Percentiles rank a stretch among this genome's conserved stretches.
phyloP scores from a whole-genome alignment of 176 grass and related monocot species.

The Zoysia japonica region DNA sequence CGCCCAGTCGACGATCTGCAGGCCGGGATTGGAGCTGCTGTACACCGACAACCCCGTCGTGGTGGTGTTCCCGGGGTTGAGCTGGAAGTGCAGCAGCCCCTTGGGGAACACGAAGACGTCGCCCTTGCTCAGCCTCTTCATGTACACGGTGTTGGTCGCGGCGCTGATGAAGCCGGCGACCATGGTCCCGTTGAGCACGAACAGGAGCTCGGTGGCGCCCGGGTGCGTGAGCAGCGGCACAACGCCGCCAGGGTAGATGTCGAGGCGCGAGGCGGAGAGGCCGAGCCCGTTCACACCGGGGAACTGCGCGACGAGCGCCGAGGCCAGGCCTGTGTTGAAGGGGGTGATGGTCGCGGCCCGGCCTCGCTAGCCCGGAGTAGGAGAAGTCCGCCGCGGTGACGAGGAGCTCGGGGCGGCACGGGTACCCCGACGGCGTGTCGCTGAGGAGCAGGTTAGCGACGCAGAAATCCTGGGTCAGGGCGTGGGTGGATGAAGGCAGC shows the following conservation, averaged over 20 bases:
- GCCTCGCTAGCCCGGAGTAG: conserved; percentile 27
- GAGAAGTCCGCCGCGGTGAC: conserved; percentile 52
- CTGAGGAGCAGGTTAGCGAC: conserved; percentile 33
- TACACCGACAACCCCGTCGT: conserved; percentile 38
- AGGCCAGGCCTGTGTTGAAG: conserved; percentile 41
- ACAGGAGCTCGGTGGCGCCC: conserved; percentile 43
- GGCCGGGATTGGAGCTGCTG: conserved; percentile 56
- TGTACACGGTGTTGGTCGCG: conserved; percentile 27
- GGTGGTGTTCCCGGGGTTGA: conserved; percentile 30
- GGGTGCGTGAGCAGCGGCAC: conserved; percentile 55
- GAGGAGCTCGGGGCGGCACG: conserved; percentile 31
- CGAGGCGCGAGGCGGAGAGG: conserved; percentile 54
- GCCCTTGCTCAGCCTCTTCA: conserved; percentile 37
- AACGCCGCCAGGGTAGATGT: conserved; percentile 40
- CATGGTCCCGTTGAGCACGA: conserved; percentile 39
- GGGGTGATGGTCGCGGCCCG: conserved; percentile 38
- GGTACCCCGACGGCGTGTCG: conserved; percentile 47
- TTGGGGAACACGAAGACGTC: conserved; percentile 51
- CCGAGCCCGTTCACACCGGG: conserved; percentile 58
- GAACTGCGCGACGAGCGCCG: conserved; percentile 46
- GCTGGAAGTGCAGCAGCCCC: conserved; percentile 59
- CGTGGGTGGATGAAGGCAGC: conserved; percentile 2
- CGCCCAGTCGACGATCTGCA: conserved; percentile 50
- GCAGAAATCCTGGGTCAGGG: conserved; percentile 51
- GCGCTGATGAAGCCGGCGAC: conserved; percentile 42